Base-by-base conservation (phyloP, 768 basidiomycete species). In the Thelephora ganbajun region DNA sequence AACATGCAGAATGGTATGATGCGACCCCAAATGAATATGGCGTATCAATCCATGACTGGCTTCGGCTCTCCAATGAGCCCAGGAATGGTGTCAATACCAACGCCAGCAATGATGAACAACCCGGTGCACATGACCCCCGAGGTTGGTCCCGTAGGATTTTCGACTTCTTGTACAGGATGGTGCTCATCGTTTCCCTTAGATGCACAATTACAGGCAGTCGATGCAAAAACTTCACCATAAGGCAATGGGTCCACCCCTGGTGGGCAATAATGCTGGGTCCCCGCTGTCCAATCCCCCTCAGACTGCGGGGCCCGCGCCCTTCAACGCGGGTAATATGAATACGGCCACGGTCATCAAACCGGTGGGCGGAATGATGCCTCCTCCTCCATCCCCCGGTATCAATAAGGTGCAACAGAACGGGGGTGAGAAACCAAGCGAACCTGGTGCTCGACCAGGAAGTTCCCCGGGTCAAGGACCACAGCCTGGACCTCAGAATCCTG, bases 361-460 rank as follows among this genome's bases (percentile, higher is more conserved):
- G 1, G 69, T 30, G 26, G 26, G 26, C 9, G 61, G 58, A 13
- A 76, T 74, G 72, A 65, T 69, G 60, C 75, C 75, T 0, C 76
- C 39, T 41, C 39, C 72, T 11, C 72, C 75, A 4, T 76, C 76
- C 5, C 73, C 77, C 35, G 69, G 66, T 1, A 66, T 65, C 53
- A 44, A 56, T 56, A 50, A 43, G 34, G 50, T 49, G 11, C 19
- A 51, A 35, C 56, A 60, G 51, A 46, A 45, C 6, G 39, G 50
- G 6, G 53, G 45, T 44, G 23, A 35, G n/a, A 22, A 57, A 55
- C 36, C 51, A 14, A 2, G 18, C 12, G 39, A 47, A 18, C 46
- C 47, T 35, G 57, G 56, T 33, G 50, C 50, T 1, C 52, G 51
- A 30, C 41, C 55, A 36, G 51, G 56, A 47, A 42, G 52, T 33